Conservation (phyloP, 805 yeast species). For the Saccharomyces mikatae region DNA sequence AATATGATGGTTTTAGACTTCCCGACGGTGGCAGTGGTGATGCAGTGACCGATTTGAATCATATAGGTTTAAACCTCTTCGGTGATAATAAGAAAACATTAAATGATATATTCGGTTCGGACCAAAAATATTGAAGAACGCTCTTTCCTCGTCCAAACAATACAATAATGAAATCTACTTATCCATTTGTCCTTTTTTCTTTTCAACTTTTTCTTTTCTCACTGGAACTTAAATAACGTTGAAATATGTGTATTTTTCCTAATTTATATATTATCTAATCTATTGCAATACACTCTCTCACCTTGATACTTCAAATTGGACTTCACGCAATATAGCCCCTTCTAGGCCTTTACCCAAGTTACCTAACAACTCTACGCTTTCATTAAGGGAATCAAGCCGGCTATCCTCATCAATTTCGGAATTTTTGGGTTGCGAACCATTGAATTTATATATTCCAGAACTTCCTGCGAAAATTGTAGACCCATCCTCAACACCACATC, state of each 20-base stretch:
- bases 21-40: not conserved
- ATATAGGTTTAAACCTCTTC: not conserved
- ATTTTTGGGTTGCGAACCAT: constrained; percentile 28
- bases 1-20: not conserved
- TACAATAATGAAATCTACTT: not conserved
- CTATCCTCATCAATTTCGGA: constrained; percentile 13
- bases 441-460: constrained; percentile 49
- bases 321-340: constrained; percentile 55
- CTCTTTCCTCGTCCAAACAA: not conserved
- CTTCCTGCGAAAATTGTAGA: constrained; percentile 55
- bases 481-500: constrained; percentile 70
- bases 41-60: not conserved
- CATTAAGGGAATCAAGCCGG: constrained; percentile 35
- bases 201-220: no score
- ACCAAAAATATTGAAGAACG: not conserved
- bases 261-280: not conserved
- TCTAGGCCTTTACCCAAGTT: constrained; percentile 56
- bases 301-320: constrained; percentile 33
- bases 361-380: constrained; percentile 48
- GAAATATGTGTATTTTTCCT: not conserved
- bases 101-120: not conserved
- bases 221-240: not conserved
- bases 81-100: not conserved
- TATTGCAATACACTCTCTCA: constrained; percentile 3
- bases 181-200: no score